Conservation (phyloP, 139 green algal genomes). For the Coccomyxa sp. region DNA sequence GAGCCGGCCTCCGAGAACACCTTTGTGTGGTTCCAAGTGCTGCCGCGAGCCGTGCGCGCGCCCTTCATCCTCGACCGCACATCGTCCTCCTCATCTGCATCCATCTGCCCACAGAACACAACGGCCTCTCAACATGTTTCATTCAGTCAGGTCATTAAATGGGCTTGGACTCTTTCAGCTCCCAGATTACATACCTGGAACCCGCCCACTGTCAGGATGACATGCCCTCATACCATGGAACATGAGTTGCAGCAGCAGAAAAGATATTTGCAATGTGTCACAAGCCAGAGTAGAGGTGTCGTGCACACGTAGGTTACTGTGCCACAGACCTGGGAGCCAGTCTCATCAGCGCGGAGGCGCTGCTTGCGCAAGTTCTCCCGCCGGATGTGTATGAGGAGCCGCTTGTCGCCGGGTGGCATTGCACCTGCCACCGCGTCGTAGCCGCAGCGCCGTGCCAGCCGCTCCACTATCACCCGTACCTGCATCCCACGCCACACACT, state of each 20-base stretch:
- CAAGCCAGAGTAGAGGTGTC: too few species aligned
- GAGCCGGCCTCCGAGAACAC: slow-evolving; percentile 74
- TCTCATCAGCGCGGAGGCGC: background rate
- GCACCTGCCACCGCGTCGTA: slow-evolving; percentile 71
- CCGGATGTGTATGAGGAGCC: slow-evolving; percentile 86
- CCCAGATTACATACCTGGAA: too few species aligned
- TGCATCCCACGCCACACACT: slow-evolving; percentile 3
- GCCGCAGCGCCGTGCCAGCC: slow-evolving; percentile 77
- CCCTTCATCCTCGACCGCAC: slow-evolving; percentile 6
- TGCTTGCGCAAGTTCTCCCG: slow-evolving; percentile 62
- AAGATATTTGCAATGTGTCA: too few species aligned
- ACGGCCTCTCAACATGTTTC: background rate
- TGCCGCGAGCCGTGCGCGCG: slow-evolving; percentile 52
- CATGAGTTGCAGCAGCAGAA: too few species aligned
- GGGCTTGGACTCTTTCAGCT: too few species aligned
- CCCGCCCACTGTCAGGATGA: too few species aligned
- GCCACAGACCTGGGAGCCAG: too few species aligned
- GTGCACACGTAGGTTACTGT: too few species aligned
- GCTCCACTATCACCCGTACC: slow-evolving; percentile 85
- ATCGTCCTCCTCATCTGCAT: slow-evolving; percentile 21
- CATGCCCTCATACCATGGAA: too few species aligned
- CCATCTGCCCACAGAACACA: slow-evolving; percentile 22
- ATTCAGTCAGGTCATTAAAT: background rate
- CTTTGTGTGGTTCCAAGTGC: slow-evolving; percentile 67
- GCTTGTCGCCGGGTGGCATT: slow-evolving; percentile 70